A percentile compares a stretch with the other conserved stretches of the same genome.
These are phyloP conservation scores for Phytophthora pluvialis DNA, from an alignment of 352 stramenopile species.

Conservation along the genomic window DNA sequence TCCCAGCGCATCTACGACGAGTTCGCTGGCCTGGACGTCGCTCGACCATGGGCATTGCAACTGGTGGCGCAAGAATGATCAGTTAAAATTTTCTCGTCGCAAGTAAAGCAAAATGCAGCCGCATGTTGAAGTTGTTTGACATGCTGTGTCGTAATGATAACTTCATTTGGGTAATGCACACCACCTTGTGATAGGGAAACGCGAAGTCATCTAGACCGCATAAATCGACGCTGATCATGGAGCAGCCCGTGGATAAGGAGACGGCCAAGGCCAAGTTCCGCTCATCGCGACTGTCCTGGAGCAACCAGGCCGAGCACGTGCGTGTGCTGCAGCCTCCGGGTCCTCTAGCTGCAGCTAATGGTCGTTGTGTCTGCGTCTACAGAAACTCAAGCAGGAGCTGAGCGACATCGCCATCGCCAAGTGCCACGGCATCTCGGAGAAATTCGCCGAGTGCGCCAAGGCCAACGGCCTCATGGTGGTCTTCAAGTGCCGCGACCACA, in stretches of 20 bases:
- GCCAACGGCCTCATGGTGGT: constrained; percentile 74
- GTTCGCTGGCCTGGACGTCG: constrained; percentile 36
- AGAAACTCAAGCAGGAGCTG: constrained; percentile 86
- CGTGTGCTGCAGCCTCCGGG: constrained; percentile 13
- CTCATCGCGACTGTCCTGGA: constrained; percentile 81
- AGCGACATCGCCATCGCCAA: constrained; percentile 86
- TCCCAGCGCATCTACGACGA: constrained; percentile 64
- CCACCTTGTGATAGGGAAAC: constrained; percentile 20
- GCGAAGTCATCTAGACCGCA: constrained; percentile 12
- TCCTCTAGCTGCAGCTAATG: neutral
- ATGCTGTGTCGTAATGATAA: constrained; percentile 12
- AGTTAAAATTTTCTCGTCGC: neutral
- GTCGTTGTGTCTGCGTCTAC: constrained; percentile 3
- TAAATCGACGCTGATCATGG: constrained; percentile 27
- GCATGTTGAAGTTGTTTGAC: constrained; percentile 24
- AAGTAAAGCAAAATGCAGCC: constrained; percentile 4
- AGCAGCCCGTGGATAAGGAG: constrained; percentile 73
- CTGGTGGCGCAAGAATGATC: constrained; percentile 5
- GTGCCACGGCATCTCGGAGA: constrained; percentile 57
- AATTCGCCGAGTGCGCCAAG: constrained; percentile 75
- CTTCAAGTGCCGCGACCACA: constrained; percentile 75
- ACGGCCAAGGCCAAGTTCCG: constrained; percentile 75
- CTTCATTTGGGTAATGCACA: constrained; percentile 9
- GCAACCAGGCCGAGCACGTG: constrained; percentile 85
- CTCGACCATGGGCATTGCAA: constrained; percentile 15